Evolutionary conservation across 495 filamentous ascomycete species (phyloP), one percentile per base, ranked within the genome.

Genomic region (Penicillium atrosanguineum): DNA sequence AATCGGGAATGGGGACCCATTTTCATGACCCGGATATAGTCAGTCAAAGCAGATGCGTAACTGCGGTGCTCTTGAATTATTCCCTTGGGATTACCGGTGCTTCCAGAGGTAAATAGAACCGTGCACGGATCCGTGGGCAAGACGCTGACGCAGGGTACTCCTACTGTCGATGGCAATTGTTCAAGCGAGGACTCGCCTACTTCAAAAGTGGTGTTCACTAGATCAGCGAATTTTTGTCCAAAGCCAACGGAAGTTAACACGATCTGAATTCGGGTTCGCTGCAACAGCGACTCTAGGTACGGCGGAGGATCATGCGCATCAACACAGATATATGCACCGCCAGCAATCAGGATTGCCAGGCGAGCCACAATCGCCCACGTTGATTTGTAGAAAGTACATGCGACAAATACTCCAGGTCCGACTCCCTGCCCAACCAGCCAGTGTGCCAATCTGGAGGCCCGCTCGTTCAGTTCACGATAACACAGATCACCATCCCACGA

Each of bases 321-420:
- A 18, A 61, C 44, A 7, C 46, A 41, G 4, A 61, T 41, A 25
- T 52, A 59, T 11, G 61, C 69, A 7, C 65, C 77, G 26, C 81
- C 80, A 11, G 81, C 67, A 47, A 79, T 79, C 63, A 83, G 69
- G 28, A 83, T 66, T n/a, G 69, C 82, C 11, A 85, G 34, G 61
- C 53, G 1, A 64, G 46, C 58, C 57, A 56, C 65, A 66, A 20
- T 64, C 65, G 36, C 19, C 77, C 76, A 79, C 44, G 65, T 69
- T 16, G 76, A 81, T 58, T 85, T 85, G 46, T 83, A 76, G 37
- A 84, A 79, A 52, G 74, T 81, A 25, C 84, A 59, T 0, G 79
- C 76, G 6, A 84, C 70, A 15, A 75, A 57, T 16, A 56, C 67
- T 20, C 74, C 78, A 9, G 72, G 64, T 20, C 61, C 63, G 36